These are phyloP conservation scores for Casuarina cunninghamiana DNA, from an alignment of 306 rosid genomes.

Conservation along the genomic window DNA sequence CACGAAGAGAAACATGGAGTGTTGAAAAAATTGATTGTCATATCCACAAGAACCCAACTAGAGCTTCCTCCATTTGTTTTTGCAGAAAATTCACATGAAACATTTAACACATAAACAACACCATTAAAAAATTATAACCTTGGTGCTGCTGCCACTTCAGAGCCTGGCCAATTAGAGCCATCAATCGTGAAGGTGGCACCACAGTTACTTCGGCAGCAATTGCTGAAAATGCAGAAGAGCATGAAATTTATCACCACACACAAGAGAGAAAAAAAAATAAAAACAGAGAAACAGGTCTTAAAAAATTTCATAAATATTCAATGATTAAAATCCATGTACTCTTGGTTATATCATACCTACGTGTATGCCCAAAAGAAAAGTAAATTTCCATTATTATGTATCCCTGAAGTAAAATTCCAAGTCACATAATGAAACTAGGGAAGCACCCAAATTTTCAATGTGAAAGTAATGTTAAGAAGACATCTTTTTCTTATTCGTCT, in stretches of 20 bases:
- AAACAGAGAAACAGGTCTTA: not conserved
- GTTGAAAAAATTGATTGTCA: not conserved
- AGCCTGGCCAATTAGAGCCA: constrained; percentile 97
- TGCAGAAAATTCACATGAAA: constrained; percentile 3
- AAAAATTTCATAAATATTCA: not conserved
- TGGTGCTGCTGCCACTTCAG: constrained; percentile 99
- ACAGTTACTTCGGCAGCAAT: constrained; percentile 93
- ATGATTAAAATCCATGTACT: not conserved
- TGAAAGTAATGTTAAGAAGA: not conserved
- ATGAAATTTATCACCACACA: not conserved
- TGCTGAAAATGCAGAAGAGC: constrained; percentile 57
- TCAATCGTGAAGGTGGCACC: constrained; percentile 94
- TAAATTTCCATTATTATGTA: too few species aligned
- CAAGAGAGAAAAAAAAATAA: not conserved
- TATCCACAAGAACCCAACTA: constrained; percentile 9
- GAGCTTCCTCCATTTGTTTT: not conserved
- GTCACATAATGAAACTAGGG: not conserved
- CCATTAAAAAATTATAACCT: constrained; percentile 43
- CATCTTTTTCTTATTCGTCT: not conserved
- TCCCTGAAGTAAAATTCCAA: too few species aligned
- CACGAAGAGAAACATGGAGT: not conserved
- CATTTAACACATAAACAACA: not conserved
- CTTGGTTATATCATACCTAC: not conserved
- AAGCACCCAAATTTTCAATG: not conserved
- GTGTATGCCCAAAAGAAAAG: not conserved